Base-by-base conservation (phyloP, 2,329 filamentous ascomycete species). In the Ceratocystis colombiana region DNA sequence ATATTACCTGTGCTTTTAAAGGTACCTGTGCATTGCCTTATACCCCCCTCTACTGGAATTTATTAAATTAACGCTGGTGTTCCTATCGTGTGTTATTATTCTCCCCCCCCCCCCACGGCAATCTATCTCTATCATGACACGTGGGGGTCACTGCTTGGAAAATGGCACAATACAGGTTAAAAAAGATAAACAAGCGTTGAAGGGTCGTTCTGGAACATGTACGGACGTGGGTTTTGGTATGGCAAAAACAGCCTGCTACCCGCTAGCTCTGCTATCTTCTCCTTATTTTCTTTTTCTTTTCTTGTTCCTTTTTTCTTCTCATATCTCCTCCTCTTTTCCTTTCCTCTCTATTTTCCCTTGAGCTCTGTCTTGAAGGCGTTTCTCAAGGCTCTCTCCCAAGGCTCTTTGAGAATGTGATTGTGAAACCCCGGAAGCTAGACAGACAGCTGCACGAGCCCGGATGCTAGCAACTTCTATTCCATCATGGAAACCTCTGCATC, bases 111-210 rank as follows among this genome's bases (percentile, higher is more conserved):
- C 53, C 53, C 53, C 55, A 59, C 55, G 55, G 55, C 15, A 17
- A 37, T 59, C 55, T 59, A 59, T 59, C 28, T 59, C 55, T 59
- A 59, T 59, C 55, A 59, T n/a, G 15, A 8, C 17, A 37, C 55
- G 55, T 59, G 55, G 55, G 55, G 55, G 55, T 59, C 25, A 41
- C 37, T 41, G 10, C 55, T 30, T 10, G 17, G 28, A n/a, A 59
- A 59, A 59, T 37, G 28, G 55, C 28, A 59, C 55, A 59, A 37
- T 59, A 28, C 28, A 37, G 28, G 55, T 30, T 57, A 37, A 59
- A 59, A 59, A 33, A 37, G 55, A 59, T 59, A 59, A 59, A 59
- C 55, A 59, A 20, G 55, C 55, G 30, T 59, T 59, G 55, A 30
- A 30, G 55, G 55, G 37, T 12, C 37, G 12, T 41, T 59, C 55